A percentile compares a stretch with the other conserved stretches of the same genome.
Evolutionary conservation across 2,329 filamentous ascomycete genomes (phyloP).

Genomic region (Fusarium coffeatum): DNA sequence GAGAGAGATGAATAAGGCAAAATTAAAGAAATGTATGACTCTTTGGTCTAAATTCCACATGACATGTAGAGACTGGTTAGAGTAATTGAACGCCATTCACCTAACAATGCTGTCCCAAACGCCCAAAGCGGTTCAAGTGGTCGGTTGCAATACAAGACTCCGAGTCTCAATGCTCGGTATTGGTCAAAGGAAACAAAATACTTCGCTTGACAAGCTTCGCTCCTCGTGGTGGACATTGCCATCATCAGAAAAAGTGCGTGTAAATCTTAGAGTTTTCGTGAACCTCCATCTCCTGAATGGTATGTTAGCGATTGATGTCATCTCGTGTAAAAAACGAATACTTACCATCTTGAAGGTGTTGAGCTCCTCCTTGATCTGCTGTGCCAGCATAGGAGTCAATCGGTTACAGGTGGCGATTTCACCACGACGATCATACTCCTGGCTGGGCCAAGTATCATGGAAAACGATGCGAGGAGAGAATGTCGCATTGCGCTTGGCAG

Average conservation of each 20-base stretch:
- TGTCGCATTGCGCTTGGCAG: slow-evolving; percentile 71
- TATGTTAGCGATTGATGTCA: slow-evolving; percentile 52
- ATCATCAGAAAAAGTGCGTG: slow-evolving; percentile 97
- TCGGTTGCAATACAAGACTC: slow-evolving; percentile 64
- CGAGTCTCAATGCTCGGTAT: slow-evolving; percentile 42
- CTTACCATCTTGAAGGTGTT: slow-evolving; percentile 95
- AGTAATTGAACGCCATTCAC: slow-evolving; percentile 65
- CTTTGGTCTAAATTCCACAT: slow-evolving; percentile 52
- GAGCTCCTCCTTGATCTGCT: slow-evolving; percentile 99
- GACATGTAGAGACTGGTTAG: slow-evolving; percentile 52
- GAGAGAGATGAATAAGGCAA: slow-evolving; percentile 40
- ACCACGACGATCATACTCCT: slow-evolving; percentile 94
- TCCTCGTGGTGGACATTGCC: slow-evolving; percentile 43
- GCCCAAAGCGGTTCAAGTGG: slow-evolving; percentile 61
- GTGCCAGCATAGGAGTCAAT: slow-evolving; percentile 93
- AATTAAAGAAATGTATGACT: slow-evolving; percentile 55
- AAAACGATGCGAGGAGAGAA: slow-evolving; percentile 96
- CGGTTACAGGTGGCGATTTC: slow-evolving; percentile 98
- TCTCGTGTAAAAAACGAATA: slow-evolving; percentile 8
- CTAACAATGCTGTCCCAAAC: slow-evolving; percentile 70
- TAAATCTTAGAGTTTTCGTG: slow-evolving; percentile 99
- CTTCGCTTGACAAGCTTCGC: slow-evolving; percentile 40
- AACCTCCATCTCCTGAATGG: slow-evolving; percentile 93
- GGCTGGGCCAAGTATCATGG: slow-evolving; percentile 94
- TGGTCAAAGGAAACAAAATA: slow-evolving; percentile 45